Percentiles rank a stretch among this genome's conserved stretches.
phyloP scores from a whole-genome alignment of 306 rosid species.

The Canavalia gladiata region DNA sequence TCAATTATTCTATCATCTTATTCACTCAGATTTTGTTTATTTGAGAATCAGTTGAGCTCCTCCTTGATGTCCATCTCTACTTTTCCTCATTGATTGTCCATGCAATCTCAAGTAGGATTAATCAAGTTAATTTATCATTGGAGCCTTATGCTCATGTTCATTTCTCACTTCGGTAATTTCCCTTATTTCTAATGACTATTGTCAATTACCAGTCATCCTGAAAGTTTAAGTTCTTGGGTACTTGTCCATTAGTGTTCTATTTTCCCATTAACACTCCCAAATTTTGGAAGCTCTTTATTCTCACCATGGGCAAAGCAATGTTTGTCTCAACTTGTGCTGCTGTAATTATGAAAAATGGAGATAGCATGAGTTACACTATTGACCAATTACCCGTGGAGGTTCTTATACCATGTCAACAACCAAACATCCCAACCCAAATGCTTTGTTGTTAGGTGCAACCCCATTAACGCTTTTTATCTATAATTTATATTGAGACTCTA shows the following conservation, averaged over 20 bases:
- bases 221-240: background rate
- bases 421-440: conserved; percentile 9
- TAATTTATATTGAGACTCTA: background rate
- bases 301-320: conserved; percentile 17
- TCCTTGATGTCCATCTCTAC: background rate
- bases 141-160: background rate
- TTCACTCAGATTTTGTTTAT: background rate
- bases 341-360: background rate
- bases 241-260: background rate
- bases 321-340: background rate
- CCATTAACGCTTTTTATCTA: background rate
- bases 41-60: conserved; percentile 21
- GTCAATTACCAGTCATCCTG: conserved; percentile 2
- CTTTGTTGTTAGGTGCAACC: background rate
- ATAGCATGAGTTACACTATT: background rate
- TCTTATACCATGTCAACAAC: background rate
- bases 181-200: background rate
- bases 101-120: background rate
- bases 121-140: conserved; percentile 1
- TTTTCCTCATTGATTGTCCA: background rate
- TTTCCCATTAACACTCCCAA: background rate
- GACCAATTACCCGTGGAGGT: background rate
- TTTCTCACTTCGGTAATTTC: conserved; percentile 9
- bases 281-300: background rate
- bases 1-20: conserved; percentile 7